phyloP scores from a whole-genome alignment of 495 filamentous ascomycete genomes.

The Tuber calosporum region DNA sequence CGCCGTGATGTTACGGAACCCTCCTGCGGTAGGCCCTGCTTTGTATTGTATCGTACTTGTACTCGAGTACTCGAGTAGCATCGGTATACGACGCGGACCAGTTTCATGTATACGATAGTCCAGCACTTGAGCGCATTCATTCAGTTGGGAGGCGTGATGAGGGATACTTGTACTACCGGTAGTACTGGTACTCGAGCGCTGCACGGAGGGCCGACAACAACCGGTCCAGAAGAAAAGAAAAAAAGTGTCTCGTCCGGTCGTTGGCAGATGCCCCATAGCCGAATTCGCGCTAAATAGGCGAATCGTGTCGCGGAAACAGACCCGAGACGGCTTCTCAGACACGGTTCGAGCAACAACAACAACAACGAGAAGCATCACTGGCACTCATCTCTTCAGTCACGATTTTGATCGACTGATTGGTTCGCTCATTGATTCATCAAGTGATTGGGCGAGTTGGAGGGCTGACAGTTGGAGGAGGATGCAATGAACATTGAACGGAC shows the following conservation, averaged over 20 bases:
- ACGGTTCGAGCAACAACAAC: slow-evolving; percentile 10
- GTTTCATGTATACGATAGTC: slow-evolving; percentile 32
- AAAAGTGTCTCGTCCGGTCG: not conserved
- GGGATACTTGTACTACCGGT: not conserved
- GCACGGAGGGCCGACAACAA: not conserved
- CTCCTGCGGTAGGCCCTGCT: no score
- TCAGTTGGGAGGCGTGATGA: not conserved
- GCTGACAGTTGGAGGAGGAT: not conserved
- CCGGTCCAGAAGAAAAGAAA: not conserved
- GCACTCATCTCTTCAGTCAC: not conserved
- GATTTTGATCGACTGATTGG: not conserved
- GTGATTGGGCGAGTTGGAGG: not conserved
- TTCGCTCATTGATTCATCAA: not conserved
- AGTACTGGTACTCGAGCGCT: no score
- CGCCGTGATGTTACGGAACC: slow-evolving; percentile 35
- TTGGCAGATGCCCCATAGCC: not conserved
- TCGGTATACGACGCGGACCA: slow-evolving; percentile 17
- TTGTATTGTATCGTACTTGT: no score
- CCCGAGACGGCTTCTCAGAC: slow-evolving; percentile 34
- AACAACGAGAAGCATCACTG: not conserved
- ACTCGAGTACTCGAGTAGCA: no score
- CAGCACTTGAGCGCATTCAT: slow-evolving; percentile 6
- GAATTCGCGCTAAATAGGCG: slow-evolving; percentile 7
- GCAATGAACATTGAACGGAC: not conserved
- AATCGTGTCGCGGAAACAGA: slow-evolving; percentile 20